Evolutionary conservation across 176 grass and related monocot species (phyloP).

Genomic region (Carex pumila): DNA sequence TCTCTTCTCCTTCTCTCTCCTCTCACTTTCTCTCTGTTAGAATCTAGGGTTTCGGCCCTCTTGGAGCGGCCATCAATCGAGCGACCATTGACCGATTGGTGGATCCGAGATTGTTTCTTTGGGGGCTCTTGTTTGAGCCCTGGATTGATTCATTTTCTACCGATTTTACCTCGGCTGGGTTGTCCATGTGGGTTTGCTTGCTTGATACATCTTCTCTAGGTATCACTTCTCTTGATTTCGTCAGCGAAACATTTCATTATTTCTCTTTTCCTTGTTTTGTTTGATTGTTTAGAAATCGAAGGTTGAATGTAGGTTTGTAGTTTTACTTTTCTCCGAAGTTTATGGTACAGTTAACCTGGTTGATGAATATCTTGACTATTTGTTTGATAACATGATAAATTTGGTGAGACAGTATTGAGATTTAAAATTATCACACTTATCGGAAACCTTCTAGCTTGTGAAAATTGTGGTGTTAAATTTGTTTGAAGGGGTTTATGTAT

Average conservation of each 20-base stretch:
- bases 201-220: constrained; percentile 12
- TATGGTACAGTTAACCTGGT: background rate
- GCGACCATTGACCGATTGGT: constrained; percentile 16
- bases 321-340: background rate
- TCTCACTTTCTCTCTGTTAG: constrained; percentile 6
- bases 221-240: constrained; percentile 18
- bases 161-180: background rate
- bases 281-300: background rate
- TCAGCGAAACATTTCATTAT: background rate
- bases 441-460: background rate
- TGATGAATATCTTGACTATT: background rate
- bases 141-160: constrained; percentile 25
- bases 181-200: constrained; percentile 17
- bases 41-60: constrained; percentile 19
- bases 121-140: constrained; percentile 1
- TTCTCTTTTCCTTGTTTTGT: background rate
- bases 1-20: background rate
- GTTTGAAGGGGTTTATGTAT: background rate
- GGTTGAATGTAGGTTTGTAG: constrained; percentile 1
- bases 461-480: background rate
- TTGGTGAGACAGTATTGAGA: background rate
- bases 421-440: background rate
- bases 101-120: constrained; percentile 32
- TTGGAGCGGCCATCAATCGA: constrained; percentile 1
- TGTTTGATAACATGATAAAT: background rate